Evolutionary conservation across 2,329 filamentous ascomycete species (phyloP), one percentile per base, ranked within the genome.

Genomic region (Monosporascus sp.): DNA sequence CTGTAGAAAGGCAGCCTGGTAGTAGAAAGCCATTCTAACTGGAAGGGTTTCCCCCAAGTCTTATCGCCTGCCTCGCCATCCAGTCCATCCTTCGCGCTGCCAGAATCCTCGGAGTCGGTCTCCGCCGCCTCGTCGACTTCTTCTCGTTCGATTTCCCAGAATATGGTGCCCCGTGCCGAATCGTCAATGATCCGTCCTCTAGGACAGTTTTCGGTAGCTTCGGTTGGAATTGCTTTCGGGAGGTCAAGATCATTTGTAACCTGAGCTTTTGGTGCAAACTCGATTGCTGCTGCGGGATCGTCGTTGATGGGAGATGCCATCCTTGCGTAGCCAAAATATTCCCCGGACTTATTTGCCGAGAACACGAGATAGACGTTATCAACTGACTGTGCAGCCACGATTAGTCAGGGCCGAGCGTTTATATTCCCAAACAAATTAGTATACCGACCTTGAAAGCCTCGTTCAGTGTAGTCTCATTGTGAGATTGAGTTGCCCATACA

Each of bases 261-360:
- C 54, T 88, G 84, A 7, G 79, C 75, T 59, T 84, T 83, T 1
- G 84, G 84, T 5, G 84, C 83, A 69, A 90, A 86, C 64, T 88
- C 79, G 48, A 89, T 83, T 1, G 84, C 82, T 1, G 85, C 82
- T 0, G 79, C 78, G 11, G 86, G 84, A 60, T 96, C 88, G 51
- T 92, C 82, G 60, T 88, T 85, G 63, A 97, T 96, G 4, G 84
- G 76, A 22, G 93, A 96, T 9, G 79, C 75, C 93, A 97, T 97
- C 38, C 88, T 84, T 20, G 92, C 93, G 65, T 96, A 97, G 20
- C 93, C 93, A 71, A 94, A 97, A 66, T 97, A 97, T 70, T 97
- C 93, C 14, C 93, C 93, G 0, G 93, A 97, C 65, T 97, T 97
- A 70, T 97, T 97, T 14, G 93, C 93, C 1, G 93, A 97, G 69